These are phyloP conservation scores for Boletellus emodensis DNA, from an alignment of 768 basidiomycete genomes.

Conservation along the genomic window DNA sequence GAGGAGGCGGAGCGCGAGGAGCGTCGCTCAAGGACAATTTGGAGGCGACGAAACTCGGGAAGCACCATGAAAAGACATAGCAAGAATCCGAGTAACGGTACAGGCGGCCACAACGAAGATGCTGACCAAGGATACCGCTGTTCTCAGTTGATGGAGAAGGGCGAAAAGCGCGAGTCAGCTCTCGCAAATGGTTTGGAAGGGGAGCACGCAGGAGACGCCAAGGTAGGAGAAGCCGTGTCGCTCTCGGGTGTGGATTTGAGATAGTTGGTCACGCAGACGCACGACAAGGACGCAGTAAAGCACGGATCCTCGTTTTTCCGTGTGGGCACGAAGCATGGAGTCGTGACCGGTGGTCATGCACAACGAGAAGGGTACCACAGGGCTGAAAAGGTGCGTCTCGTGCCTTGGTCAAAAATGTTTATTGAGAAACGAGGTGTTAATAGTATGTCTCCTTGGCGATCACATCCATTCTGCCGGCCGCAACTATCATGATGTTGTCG, in stretches of 20 bases:
- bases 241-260: neutral
- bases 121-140: neutral
- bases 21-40: slow-evolving; percentile 18
- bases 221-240: neutral
- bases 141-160: neutral
- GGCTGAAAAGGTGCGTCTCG: slow-evolving; percentile 25
- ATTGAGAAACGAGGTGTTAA: neutral
- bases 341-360: neutral
- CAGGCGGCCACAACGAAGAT: neutral
- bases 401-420: neutral
- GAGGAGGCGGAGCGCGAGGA: slow-evolving; percentile 23
- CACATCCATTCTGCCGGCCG: slow-evolving; percentile 22
- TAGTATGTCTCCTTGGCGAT: slow-evolving; percentile 28
- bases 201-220: neutral
- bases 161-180: neutral
- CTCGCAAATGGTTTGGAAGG: neutral
- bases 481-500: slow-evolving; percentile 19
- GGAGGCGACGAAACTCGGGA: slow-evolving; percentile 11
- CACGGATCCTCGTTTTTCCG: slow-evolving; percentile 22
- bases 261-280: neutral
- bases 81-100: neutral
- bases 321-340: slow-evolving; percentile 21
- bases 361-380: slow-evolving; percentile 23
- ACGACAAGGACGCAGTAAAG: slow-evolving; percentile 28
- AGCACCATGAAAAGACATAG: slow-evolving; percentile 10